Evolutionary conservation across 2,329 filamentous ascomycete genomes (phyloP), one percentile per base, ranked within the genome.

Genomic region (Colletotrichum abscissum): DNA sequence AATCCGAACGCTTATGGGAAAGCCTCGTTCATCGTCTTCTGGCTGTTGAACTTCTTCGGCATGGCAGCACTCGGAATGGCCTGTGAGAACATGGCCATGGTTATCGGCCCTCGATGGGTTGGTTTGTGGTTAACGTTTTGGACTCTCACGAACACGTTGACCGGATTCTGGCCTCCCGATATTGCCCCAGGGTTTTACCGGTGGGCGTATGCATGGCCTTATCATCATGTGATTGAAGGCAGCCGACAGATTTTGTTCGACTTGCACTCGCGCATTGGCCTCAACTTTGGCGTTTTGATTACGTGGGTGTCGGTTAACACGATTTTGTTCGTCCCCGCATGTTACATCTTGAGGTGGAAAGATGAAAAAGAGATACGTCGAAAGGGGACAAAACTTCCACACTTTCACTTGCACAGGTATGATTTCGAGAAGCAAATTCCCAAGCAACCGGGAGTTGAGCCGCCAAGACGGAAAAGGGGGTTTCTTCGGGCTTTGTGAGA

Each of bases 51-150:
- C 38, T 71, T 67, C 19, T 38, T 71, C 4, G 68, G 68, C 11
- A 71, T 71, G 68, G 68, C 68, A 3, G 68, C 68, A 5, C 46
- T 71, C 8, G 68, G 68, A 8, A 60, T 71, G 63, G 63, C 68
- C 5, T 71, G 68, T 63, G 68, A 71, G 14, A 71, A 71, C 33
- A 71, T 67, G 68, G 68, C 68, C 24, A 71, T 71, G 68, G 1
- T 71, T 24, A 33, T 71, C 12, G 68, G 68, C 1, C 35, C 62
- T 3, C 55, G 68, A n/a, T 71, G 68, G 68, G 68, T 71, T 19
- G 68, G 68, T 7, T 49, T 71, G 6, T 71, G 68, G 56, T 46
- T 71, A 26, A 71, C 56, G 2, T 67, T 71, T 16, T 71, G 68
- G 68, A 58, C 62, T 8, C 68, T 71, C 12, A 67, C 68, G 1